Conservation (phyloP, 495 filamentous ascomycete species). For the Polyplosphaeria fusca region DNA sequence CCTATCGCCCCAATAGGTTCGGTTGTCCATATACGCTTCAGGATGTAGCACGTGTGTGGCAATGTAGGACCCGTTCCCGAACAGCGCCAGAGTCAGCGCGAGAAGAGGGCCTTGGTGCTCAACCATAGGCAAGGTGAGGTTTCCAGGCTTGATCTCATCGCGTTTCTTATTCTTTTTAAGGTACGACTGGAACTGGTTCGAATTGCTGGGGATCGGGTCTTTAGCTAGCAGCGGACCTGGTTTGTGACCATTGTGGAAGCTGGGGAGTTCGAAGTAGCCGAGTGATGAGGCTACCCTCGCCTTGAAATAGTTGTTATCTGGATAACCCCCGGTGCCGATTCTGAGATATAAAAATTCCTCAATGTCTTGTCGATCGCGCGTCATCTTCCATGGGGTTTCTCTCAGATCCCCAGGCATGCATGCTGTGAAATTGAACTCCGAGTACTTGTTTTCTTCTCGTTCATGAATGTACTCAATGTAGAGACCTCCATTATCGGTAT, state of each 20-base stretch:
- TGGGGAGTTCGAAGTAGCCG: conserved; percentile 19
- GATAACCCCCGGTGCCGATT: not conserved
- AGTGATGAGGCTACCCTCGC: not conserved
- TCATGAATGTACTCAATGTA: conserved; percentile 1
- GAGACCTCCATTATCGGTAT: conserved; percentile 1
- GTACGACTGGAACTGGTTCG: not conserved
- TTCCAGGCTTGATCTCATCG: not conserved
- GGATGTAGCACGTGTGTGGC: not conserved
- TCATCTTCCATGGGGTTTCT: conserved; percentile 4
- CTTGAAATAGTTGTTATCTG: not conserved
- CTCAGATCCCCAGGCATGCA: conserved; percentile 8
- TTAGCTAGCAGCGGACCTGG: conserved; percentile 4
- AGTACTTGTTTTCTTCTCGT: not conserved
- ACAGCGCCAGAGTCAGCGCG: conserved; percentile 3
- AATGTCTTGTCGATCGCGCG: conserved; percentile 12
- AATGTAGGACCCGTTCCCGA: conserved; percentile 7
- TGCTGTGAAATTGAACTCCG: not conserved
- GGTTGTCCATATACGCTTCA: not conserved
- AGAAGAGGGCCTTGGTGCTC: conserved; percentile 3
- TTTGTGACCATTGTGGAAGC: not conserved
- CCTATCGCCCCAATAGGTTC: not conserved
- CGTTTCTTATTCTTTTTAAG: not conserved
- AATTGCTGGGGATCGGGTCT: not conserved
- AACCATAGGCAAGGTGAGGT: not conserved
- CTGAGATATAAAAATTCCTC: conserved; percentile 11